Evolutionary conservation across 2,329 filamentous ascomycete species (phyloP).

Genomic region (Dryadomyces sulphureus): DNA sequence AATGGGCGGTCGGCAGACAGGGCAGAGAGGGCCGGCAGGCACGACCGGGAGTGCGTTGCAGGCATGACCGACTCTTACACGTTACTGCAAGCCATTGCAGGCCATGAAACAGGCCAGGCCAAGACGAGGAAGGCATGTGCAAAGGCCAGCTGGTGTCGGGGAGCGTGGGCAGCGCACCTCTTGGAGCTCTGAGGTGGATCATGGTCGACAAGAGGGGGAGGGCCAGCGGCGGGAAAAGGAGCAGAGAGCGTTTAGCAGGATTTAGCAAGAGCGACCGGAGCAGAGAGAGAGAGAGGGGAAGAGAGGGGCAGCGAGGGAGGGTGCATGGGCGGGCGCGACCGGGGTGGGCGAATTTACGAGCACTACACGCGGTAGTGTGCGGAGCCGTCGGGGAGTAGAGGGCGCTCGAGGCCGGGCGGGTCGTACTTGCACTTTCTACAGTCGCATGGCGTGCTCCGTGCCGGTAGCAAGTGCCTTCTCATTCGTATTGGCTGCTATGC

Average conservation of each 20-base stretch:
- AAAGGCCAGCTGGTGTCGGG: too few species aligned
- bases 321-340: neutral
- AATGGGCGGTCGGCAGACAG: neutral
- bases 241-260: too few species aligned
- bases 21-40: neutral
- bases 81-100: neutral
- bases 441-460: too few species aligned
- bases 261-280: neutral
- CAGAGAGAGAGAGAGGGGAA: neutral
- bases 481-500: too few species aligned
- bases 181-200: too few species aligned
- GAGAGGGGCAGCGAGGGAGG: neutral
- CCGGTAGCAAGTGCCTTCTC: too few species aligned
- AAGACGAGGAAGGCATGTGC: neutral
- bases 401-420: too few species aligned
- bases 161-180: too few species aligned
- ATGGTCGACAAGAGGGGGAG: neutral
- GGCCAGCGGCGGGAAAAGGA: neutral
- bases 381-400: too few species aligned
- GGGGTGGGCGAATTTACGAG: neutral
- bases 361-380: neutral
- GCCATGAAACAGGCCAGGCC: neutral
- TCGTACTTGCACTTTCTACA: too few species aligned
- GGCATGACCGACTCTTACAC: neutral
- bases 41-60: neutral